Percentiles rank a stretch among this genome's conserved stretches.
phyloP scores from a whole-genome alignment of 371 early-diverging fungal species.

The Rhizopus microsporus region DNA sequence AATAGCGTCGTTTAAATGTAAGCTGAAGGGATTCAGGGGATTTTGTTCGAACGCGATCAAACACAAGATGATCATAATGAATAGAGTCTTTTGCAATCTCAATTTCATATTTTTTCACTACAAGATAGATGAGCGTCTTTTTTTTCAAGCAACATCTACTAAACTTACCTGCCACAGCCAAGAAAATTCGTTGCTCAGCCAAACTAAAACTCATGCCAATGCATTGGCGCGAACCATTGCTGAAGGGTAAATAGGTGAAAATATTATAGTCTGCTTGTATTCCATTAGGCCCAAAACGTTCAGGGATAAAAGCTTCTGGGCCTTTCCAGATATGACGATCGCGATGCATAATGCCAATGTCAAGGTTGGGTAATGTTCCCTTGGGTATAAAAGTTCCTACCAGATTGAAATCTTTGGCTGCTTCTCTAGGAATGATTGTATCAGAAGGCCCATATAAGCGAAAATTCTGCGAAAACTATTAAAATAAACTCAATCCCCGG shows the following conservation, averaged over 20 bases:
- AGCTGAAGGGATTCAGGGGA: slow-evolving; percentile 5
- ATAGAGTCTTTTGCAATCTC: slow-evolving; percentile 13
- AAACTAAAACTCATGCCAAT: slow-evolving; percentile 52
- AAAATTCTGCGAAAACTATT: slow-evolving; percentile 8
- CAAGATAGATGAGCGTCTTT: background rate
- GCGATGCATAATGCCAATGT: slow-evolving; percentile 37
- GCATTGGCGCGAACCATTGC: slow-evolving; percentile 32
- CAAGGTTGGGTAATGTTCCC: slow-evolving; percentile 36
- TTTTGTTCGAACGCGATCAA: background rate
- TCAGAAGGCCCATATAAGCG: slow-evolving; percentile 15
- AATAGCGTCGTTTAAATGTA: slow-evolving; percentile 7
- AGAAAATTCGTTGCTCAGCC: slow-evolving; percentile 45
- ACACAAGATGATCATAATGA: slow-evolving; percentile 1
- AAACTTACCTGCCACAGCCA: slow-evolving; percentile 37
- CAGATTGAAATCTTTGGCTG: slow-evolving; percentile 41
- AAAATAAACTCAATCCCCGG: background rate
- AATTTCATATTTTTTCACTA: slow-evolving; percentile 11
- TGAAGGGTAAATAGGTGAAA: slow-evolving; percentile 34
- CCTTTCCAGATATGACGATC: slow-evolving; percentile 30
- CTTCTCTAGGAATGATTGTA: slow-evolving; percentile 12
- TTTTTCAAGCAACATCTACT: background rate
- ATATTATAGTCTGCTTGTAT: slow-evolving; percentile 10
- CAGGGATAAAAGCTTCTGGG: slow-evolving; percentile 15
- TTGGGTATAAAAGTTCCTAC: slow-evolving; percentile 48
- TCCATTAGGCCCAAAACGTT: slow-evolving; percentile 13